Evolutionary conservation across 1,139 yeast species (phyloP).

Genomic region (Magnusiomyces paraingens): DNA sequence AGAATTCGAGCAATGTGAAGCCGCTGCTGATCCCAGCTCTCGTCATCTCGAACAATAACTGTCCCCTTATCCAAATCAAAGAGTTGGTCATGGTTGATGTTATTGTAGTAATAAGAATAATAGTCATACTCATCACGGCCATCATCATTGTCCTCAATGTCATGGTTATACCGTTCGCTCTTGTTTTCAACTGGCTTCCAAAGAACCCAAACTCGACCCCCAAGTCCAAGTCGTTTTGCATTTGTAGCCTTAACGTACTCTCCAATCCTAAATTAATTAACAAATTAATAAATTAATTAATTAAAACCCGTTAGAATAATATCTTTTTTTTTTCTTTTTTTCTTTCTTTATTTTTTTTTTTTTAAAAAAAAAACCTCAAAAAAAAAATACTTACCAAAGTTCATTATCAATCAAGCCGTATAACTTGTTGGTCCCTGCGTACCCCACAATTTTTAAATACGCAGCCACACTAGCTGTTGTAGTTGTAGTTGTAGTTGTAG

Average conservation of each 20-base stretch:
- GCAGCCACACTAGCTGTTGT: background rate
- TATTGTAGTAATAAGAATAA: background rate
- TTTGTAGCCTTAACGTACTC: too few species aligned
- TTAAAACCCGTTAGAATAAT: background rate
- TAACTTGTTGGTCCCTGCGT: background rate
- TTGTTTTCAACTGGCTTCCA: background rate
- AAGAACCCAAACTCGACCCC: slow-evolving; percentile 1
- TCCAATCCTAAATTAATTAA: too few species aligned
- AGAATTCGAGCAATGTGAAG: background rate
- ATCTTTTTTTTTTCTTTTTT: background rate
- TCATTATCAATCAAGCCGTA: background rate
- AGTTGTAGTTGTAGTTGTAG: background rate
- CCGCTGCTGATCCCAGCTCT: background rate
- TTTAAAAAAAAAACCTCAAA: background rate
- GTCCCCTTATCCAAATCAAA: too few species aligned
- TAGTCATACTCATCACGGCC: background rate
- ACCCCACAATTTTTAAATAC: background rate
- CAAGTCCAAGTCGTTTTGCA: background rate
- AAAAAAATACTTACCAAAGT: background rate
- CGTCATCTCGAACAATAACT: background rate
- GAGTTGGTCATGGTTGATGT: too few species aligned
- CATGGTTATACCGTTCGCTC: too few species aligned
- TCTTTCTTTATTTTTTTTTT: background rate
- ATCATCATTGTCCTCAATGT: background rate
- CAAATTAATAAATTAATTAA: too few species aligned